These are phyloP conservation scores for Crucihimalaya himalaica DNA, from an alignment of 345 rosid species.

Conservation along the genomic window DNA sequence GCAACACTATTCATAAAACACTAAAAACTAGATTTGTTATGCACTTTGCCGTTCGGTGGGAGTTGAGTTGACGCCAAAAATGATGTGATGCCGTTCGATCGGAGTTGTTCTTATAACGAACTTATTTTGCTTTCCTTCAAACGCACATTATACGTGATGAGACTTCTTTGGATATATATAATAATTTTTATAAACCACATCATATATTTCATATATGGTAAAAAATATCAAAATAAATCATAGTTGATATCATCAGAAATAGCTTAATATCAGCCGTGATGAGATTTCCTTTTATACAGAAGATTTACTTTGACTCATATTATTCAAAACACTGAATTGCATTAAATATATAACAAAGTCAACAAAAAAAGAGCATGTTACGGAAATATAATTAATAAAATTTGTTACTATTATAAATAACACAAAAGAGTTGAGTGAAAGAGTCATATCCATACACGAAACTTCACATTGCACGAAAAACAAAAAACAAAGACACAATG, in stretches of 20 bases:
- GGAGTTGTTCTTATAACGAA: too few species aligned
- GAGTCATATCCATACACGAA: neutral
- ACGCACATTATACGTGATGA: neutral
- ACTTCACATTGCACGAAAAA: neutral
- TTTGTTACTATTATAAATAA: conserved; percentile 17
- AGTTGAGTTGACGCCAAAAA: too few species aligned
- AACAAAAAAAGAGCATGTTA: neutral
- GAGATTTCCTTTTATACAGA: neutral
- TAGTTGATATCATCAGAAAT: too few species aligned
- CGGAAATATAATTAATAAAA: neutral
- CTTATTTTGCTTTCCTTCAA: too few species aligned
- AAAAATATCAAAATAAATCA: too few species aligned
- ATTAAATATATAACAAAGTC: neutral
- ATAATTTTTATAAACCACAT: neutral
- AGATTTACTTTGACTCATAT: neutral
- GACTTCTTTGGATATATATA: neutral
- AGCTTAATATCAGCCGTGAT: neutral
- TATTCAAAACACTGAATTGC: neutral
- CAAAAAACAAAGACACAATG: neutral
- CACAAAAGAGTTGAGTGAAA: neutral
- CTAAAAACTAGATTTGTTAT: too few species aligned
- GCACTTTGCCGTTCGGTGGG: too few species aligned
- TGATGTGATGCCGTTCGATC: too few species aligned
- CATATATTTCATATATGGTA: too few species aligned
- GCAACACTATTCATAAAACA: too few species aligned